Base-by-base conservation (phyloP, 495 filamentous ascomycete genomes). In the Parachaetomium inaequale region DNA sequence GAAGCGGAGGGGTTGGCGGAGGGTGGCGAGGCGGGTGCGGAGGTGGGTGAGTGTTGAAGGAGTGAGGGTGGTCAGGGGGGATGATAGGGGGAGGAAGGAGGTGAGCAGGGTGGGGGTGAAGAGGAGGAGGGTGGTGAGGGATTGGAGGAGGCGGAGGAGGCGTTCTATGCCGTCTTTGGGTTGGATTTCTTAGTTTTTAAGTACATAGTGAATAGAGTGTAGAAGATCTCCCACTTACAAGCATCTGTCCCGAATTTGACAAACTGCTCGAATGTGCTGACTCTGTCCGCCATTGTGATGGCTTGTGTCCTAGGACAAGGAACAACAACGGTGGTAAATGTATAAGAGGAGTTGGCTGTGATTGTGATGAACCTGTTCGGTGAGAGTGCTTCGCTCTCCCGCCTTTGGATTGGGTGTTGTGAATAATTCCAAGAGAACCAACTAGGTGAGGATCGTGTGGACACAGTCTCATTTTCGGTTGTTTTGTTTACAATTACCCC, bases 101-200 rank as follows among this genome's bases (percentile, higher is more conserved):
- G 26, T 29, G 21, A 52, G 6, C 31, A 55, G 31, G 15, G 43
- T n/a, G 47, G 55, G 50, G 52, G 21, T 55, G 58, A 45, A 61
- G 50, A 68, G 47, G 55, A 69, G 28, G 43, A 67, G 54, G 11
- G 68, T 63, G 49, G 77, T 69, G 29, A 81, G 34, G 40, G 83
- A 70, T 70, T 89, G 86, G 61, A 87, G 66, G 58, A 85, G 72
- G 43, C 86, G 84, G 63, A 88, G 77, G 43, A 80, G 83, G 62
- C 85, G 82, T 64, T 89, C 87, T 15, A 88, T 76, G 5, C 85
- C 87, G 52, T 69, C 82, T 83, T 46, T 42, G 28, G 15, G 40
- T 5, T 61, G 11, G 63, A 72, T 56, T 1, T 14, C 29, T 40
- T 15, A 8, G 11, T 40, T 51, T 51, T 21, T n/a, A 17, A 14